Base-by-base conservation (phyloP, 768 basidiomycete species). In the Crepidotus variabilis region DNA sequence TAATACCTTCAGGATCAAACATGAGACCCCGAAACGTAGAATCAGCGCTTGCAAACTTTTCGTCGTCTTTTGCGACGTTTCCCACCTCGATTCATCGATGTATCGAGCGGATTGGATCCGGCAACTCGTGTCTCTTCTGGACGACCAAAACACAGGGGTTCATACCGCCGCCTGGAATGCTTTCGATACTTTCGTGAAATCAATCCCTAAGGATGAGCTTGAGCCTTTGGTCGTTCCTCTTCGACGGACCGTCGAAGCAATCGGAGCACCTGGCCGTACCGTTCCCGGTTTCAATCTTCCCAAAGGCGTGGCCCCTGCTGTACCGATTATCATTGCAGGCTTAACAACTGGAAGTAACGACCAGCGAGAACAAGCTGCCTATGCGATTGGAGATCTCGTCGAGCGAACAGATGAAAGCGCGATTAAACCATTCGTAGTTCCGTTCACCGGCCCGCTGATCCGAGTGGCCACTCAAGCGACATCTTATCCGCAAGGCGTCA, bases 51-150 rank as follows among this genome's bases (percentile, higher is more conserved):
- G 88, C 73, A 75, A 81, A 32, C 74, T 95, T 47, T 92, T 98
- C 69, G 75, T 84, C 2, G 74, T 80, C 1, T 94, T 98, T 75
- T 97, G 94, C 66, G 85, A 92, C 61, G 87, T 82, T 48, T 88
- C 91, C 2, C 81, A 87, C 36, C 77, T 92, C 39, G 96, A 98
- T 66, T 80, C 84, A 0, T 86, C 90, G 0, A 69, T 94, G 21
- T 98, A 98, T 71, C 86, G 90, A 18, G 75, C 94, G 60, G 97
- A 98, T 69, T 98, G 96, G 94, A 83, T 98, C 54, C 86, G 95
- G 7, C 92, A 94, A 60, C 79, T 98, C 14, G 76, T 98, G 6
- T 82, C 92, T 0, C 71, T 89, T 2, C 78, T 97, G 50, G 94
- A 94, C 62, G 96, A 98, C 65, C 71, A 72, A 11, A 79, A 86